Evolutionary conservation across 2,329 filamentous ascomycete genomes (phyloP).

Genomic region (Colletotrichum graminicola): DNA sequence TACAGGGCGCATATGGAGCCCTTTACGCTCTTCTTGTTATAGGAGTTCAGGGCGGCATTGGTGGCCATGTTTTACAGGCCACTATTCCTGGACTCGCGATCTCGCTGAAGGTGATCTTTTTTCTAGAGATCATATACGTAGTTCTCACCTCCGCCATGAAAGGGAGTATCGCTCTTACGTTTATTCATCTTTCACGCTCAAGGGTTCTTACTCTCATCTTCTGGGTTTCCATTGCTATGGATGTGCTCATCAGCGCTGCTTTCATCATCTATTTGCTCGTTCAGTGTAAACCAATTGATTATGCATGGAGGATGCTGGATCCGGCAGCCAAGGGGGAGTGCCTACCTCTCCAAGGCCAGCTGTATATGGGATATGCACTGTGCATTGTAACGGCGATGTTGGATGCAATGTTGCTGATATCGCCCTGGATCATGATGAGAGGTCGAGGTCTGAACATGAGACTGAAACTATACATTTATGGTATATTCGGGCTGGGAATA

Average conservation of each 20-base stretch:
- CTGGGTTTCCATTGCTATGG: conserved; percentile 32
- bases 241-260: conserved; percentile 22
- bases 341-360: conserved; percentile 19
- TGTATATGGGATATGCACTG: conserved; percentile 35
- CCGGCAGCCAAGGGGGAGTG: conserved; percentile 18
- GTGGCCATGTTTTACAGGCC: neutral
- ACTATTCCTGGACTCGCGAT: conserved; percentile 1
- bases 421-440: conserved; percentile 35
- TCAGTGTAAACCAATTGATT: conserved; percentile 31
- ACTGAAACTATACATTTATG: conserved; percentile 29
- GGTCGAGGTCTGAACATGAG: conserved; percentile 19
- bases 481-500: conserved; percentile 32
- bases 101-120: conserved; percentile 25
- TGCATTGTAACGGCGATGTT: conserved; percentile 30
- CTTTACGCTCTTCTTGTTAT: conserved; percentile 23
- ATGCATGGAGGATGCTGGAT: conserved; percentile 30
- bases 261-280: conserved; percentile 35
- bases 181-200: conserved; percentile 32
- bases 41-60: conserved; percentile 30
- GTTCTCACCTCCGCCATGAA: conserved; percentile 38
- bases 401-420: conserved; percentile 19
- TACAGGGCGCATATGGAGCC: conserved; percentile 21
- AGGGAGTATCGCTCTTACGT: conserved; percentile 34
- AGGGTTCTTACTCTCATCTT: conserved; percentile 17
- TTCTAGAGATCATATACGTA: conserved; percentile 35